Conservation (phyloP, 2,329 filamentous ascomycete species). For the Lasiodiplodia sp. region DNA sequence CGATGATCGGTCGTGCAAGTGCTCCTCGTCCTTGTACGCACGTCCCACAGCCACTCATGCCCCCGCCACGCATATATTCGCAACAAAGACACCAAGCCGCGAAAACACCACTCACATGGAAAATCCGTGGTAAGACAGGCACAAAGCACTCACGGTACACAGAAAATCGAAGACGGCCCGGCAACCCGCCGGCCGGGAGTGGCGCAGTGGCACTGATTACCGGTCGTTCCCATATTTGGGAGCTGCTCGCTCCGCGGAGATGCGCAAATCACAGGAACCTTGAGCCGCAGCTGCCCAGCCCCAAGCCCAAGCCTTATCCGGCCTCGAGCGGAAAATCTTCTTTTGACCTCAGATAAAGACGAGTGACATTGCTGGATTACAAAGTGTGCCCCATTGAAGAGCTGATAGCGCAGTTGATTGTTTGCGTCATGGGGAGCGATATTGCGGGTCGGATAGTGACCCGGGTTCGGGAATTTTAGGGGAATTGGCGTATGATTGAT, state of each 20-base stretch:
- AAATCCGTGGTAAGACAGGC: neutral
- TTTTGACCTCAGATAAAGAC: slow-evolving; percentile 22
- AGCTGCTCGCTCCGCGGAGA: slow-evolving; percentile 6
- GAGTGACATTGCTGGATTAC: slow-evolving; percentile 6
- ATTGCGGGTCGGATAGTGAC: no score
- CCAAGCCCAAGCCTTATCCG: neutral
- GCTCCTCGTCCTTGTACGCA: neutral
- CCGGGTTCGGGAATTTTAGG: neutral
- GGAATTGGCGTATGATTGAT: neutral
- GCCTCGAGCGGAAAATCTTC: slow-evolving; percentile 6
- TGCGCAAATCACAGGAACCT: neutral
- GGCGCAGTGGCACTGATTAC: neutral
- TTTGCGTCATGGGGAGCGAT: no score
- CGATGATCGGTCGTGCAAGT: neutral
- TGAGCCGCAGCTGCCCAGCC: neutral
- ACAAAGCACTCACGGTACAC: neutral
- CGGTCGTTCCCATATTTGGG: neutral
- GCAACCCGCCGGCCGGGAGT: neutral
- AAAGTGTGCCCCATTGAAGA: neutral
- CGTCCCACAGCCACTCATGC: neutral
- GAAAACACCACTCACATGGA: neutral
- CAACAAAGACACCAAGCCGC: neutral
- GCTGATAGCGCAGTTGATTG: neutral
- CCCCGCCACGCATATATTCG: neutral
- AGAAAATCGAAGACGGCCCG: neutral